A percentile compares a stretch with the other conserved stretches of the same genome.
phyloP scores from a whole-genome alignment of 495 filamentous ascomycete genomes.

The Eremomyces bilateralis region DNA sequence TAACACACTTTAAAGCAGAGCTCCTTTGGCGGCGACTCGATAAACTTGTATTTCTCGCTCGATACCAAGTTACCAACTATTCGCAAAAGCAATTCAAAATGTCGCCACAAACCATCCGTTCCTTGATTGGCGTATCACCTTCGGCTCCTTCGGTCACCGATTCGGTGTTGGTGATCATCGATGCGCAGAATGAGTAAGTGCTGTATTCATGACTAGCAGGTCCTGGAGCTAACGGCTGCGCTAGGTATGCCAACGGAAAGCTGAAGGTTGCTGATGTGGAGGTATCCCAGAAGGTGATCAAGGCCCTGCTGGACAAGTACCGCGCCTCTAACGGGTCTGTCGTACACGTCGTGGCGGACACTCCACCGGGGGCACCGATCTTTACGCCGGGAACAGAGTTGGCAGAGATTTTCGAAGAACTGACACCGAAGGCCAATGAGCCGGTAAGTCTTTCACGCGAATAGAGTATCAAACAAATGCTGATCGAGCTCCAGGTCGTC shows the following conservation, averaged over 20 bases:
- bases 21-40: too few relatives aligned
- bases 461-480: slow-evolving; percentile 2
- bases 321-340: slow-evolving; percentile 25
- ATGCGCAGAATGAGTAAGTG: slow-evolving; percentile 41
- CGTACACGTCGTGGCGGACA: slow-evolving; percentile 34
- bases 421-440: slow-evolving; percentile 25
- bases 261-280: slow-evolving; percentile 28
- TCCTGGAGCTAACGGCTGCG: too few relatives aligned
- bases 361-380: slow-evolving; percentile 33
- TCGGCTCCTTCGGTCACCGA: slow-evolving; percentile 29
- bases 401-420: slow-evolving; percentile 29
- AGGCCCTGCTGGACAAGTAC: slow-evolving; percentile 28
- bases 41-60: too few relatives aligned
- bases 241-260: slow-evolving; percentile 30
- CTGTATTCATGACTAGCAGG: too few relatives aligned
- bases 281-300: slow-evolving; percentile 25
- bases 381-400: slow-evolving; percentile 33
- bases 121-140: slow-evolving; percentile 24
- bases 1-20: too few relatives aligned
- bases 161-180: slow-evolving; percentile 37
- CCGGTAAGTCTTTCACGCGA: too few relatives aligned
- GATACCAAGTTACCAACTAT: too few relatives aligned
- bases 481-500: too few relatives aligned
- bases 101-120: slow-evolving; percentile 29
- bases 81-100: too few relatives aligned